phyloP scores from a whole-genome alignment of 345 rosid species.

The Eucalyptus rudis region DNA sequence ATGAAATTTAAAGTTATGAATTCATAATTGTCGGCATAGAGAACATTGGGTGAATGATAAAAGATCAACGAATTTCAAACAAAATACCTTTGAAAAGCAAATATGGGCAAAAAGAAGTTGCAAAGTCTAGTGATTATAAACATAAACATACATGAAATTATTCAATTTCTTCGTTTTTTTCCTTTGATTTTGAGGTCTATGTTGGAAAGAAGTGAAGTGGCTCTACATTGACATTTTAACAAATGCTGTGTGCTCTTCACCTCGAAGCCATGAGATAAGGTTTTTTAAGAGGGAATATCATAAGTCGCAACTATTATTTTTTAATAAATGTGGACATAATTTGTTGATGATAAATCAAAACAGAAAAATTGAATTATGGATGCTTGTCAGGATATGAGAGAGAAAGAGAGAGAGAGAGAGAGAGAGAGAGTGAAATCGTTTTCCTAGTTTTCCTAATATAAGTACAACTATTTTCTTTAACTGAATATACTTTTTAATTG shows the following conservation, averaged over 20 bases:
- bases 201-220: neutral
- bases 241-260: neutral
- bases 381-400: neutral
- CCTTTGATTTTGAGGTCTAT: neutral
- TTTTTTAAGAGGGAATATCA: neutral
- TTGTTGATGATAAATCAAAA: too few species aligned
- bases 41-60: neutral
- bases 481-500: neutral
- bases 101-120: neutral
- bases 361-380: neutral
- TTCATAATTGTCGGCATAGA: too few species aligned
- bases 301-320: neutral
- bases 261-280: neutral
- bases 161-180: neutral
- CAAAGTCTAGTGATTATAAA: neutral
- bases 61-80: neutral
- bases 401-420: neutral
- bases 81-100: neutral
- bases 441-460: too few species aligned
- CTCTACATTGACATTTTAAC: neutral
- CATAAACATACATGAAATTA: neutral
- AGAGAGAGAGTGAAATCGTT: neutral
- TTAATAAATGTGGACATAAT: neutral
- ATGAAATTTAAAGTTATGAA: too few species aligned
- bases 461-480: neutral